Conservation (phyloP, 352 stramenopile genomes). For the Thalassiosira livingstoniorum region DNA sequence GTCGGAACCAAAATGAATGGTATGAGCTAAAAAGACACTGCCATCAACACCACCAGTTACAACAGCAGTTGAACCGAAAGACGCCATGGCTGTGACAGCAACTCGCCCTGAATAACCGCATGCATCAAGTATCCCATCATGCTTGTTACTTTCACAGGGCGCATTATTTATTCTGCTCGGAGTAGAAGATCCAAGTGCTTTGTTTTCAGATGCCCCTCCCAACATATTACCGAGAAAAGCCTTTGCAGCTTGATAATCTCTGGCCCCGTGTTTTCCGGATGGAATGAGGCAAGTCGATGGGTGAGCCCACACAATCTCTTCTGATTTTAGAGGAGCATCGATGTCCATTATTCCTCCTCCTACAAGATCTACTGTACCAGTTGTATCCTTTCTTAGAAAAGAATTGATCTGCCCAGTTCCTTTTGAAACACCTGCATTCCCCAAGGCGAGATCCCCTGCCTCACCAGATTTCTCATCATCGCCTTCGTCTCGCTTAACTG, state of each 20-base stretch:
- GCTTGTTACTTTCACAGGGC: constrained; percentile 19
- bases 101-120: constrained; percentile 57
- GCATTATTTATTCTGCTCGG: constrained; percentile 5
- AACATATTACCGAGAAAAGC: constrained; percentile 53
- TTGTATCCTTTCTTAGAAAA: not conserved
- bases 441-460: constrained; percentile 30
- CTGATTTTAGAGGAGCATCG: constrained; percentile 49
- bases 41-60: constrained; percentile 82
- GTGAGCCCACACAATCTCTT: constrained; percentile 80
- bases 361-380: constrained; percentile 21
- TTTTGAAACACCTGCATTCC: not conserved
- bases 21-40: constrained; percentile 83
- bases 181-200: not conserved
- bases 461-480: constrained; percentile 57
- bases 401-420: constrained; percentile 3
- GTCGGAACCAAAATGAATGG: constrained; percentile 61
- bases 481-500: constrained; percentile 72
- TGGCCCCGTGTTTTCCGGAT: constrained; percentile 18
- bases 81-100: constrained; percentile 78
- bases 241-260: constrained; percentile 27
- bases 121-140: constrained; percentile 41
- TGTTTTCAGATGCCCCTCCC: constrained; percentile 25
- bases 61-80: constrained; percentile 75
- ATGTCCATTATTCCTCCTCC: constrained; percentile 30
- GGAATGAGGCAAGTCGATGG: constrained; percentile 55